Conservation (phyloP, 2,329 filamentous ascomycete species). For the Paracorniculantispora psalliotae region DNA sequence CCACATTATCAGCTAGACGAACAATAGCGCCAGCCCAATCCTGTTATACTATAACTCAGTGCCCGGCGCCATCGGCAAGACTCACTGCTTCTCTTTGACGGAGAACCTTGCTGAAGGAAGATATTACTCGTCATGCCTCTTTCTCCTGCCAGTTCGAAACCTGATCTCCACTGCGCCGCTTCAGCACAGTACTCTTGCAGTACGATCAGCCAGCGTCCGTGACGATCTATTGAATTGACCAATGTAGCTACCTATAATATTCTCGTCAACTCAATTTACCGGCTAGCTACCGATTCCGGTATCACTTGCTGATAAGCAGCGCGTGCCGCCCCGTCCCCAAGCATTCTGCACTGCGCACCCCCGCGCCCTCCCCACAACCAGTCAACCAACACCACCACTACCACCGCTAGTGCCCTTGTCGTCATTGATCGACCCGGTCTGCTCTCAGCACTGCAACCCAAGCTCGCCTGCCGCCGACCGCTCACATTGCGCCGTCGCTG, state of each 20-base stretch:
- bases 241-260: not conserved
- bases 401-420: constrained; percentile 4
- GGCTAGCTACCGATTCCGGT: not conserved
- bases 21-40: not conserved
- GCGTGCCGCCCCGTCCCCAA: not conserved
- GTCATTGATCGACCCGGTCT: constrained; percentile 5
- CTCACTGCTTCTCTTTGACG: not conserved
- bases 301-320: not conserved
- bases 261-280: not conserved
- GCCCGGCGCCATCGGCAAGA: not conserved
- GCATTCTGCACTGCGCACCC: not conserved
- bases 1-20: not conserved
- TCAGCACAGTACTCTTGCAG: not conserved
- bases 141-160: not conserved
- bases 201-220: not conserved
- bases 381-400: constrained; percentile 8
- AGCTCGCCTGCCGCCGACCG: not conserved
- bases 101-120: not conserved
- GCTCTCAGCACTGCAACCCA: not conserved
- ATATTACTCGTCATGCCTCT: not conserved
- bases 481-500: not conserved
- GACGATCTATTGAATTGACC: not conserved
- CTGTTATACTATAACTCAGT: not conserved
- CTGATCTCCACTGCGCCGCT: not conserved
- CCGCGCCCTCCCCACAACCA: not conserved